Percentiles rank a stretch among this genome's conserved stretches.
Evolutionary conservation across 768 basidiomycete species (phyloP).

Genomic region (Tricholoma terreum): DNA sequence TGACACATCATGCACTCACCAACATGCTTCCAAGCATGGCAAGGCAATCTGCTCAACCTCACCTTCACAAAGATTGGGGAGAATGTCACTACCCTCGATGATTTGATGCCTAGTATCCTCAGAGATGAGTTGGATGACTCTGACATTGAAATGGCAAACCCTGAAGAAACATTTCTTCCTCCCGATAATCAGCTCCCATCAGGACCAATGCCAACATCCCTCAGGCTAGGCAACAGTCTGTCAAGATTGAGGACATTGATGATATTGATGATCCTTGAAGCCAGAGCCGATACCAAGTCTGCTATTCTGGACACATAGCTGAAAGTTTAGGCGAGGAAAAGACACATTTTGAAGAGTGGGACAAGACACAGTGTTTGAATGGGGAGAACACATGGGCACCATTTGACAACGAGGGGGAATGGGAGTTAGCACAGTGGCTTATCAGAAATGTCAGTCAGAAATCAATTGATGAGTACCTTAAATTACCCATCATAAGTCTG

Average conservation of each 20-base stretch:
- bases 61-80: background rate
- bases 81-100: background rate
- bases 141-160: constrained; percentile 1
- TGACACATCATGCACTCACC: background rate
- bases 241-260: constrained; percentile 4
- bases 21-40: constrained; percentile 1
- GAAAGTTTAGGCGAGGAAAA: constrained; percentile 1
- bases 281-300: background rate
- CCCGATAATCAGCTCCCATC: background rate
- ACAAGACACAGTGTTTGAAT: background rate
- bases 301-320: constrained; percentile 8
- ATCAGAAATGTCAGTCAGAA: constrained; percentile 23
- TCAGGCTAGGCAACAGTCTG: background rate
- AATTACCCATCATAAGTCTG: constrained; percentile 24
- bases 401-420: constrained; percentile 25
- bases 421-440: constrained; percentile 33
- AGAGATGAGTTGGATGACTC: background rate
- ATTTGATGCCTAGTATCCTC: background rate
- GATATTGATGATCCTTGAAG: background rate
- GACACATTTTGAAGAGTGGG: constrained; percentile 16
- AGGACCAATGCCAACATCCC: background rate
- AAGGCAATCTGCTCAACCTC: constrained; percentile 1
- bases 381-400: background rate
- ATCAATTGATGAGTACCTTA: constrained; percentile 30
- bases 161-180: background rate